These are phyloP conservation scores for Monilinia vaccinii-corymbosi DNA, from an alignment of 2,329 filamentous ascomycete species.

Conservation along the genomic window DNA sequence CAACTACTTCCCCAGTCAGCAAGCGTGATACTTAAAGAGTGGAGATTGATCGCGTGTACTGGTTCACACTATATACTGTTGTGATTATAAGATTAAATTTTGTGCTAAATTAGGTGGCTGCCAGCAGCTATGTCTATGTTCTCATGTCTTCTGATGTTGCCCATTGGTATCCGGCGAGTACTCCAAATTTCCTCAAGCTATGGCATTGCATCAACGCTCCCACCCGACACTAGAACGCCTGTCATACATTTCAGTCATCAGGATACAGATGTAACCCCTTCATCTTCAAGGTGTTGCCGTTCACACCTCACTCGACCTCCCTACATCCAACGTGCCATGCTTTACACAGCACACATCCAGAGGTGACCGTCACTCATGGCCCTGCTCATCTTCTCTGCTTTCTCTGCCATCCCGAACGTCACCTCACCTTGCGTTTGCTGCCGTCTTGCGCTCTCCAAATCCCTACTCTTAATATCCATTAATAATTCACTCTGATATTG, in stretches of 20 bases:
- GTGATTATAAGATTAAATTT: neutral
- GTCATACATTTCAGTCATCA: neutral
- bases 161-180: neutral
- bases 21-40: neutral
- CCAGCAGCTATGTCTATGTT: neutral
- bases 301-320: neutral
- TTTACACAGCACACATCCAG: constrained; percentile 4
- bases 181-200: neutral
- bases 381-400: neutral
- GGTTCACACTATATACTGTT: neutral
- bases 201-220: neutral
- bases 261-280: neutral
- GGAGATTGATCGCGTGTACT: neutral
- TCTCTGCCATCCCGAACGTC: neutral
- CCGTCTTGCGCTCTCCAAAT: neutral
- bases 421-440: neutral
- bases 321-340: neutral
- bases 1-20: neutral
- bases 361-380: neutral
- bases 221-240: neutral
- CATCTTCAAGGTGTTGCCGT: no score
- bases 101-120: neutral
- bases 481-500: constrained; percentile 6
- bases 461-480: constrained; percentile 2
- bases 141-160: neutral